Conservation (phyloP, 2,329 filamentous ascomycete genomes). For the Diaporthe sp. region DNA sequence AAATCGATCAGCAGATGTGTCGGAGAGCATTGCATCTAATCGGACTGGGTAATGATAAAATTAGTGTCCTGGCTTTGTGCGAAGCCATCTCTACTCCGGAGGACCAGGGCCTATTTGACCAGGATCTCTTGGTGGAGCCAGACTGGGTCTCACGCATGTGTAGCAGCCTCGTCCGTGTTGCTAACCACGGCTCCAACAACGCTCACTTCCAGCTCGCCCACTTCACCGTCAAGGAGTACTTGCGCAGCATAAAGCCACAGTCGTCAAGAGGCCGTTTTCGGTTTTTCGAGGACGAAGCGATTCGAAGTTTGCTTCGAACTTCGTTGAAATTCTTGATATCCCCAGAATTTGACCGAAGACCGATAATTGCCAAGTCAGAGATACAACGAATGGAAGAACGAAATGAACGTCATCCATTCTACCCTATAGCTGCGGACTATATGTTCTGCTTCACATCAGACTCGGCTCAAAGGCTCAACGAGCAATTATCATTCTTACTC, state of each 20-base stretch:
- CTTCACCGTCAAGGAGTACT: not conserved
- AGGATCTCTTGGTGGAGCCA: not conserved
- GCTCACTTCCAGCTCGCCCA: not conserved
- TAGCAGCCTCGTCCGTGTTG: not conserved
- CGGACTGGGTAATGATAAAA: not conserved
- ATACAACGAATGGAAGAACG: not conserved
- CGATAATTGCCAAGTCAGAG: not conserved
- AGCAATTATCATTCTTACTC: not conserved
- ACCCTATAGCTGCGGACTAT: not conserved
- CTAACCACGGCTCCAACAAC: accelerated
- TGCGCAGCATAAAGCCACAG: not conserved
- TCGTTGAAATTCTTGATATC: not conserved
- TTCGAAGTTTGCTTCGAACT: accelerated
- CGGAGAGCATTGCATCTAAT: not conserved
- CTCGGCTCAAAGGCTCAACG: not conserved
- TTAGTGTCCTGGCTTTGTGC: not conserved
- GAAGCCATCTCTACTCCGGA: not conserved
- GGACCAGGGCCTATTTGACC: too few species aligned
- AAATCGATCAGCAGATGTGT: too few species aligned
- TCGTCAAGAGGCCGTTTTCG: not conserved
- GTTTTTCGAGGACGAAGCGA: not conserved
- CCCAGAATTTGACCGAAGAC: not conserved
- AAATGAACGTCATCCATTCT: not conserved
- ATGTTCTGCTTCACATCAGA: too few species aligned
- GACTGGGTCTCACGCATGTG: not conserved